A percentile compares a stretch with the other conserved stretches of the same genome.
phyloP scores from a whole-genome alignment of 257 asterid genomes.

The Schizonepeta tenuifolia region DNA sequence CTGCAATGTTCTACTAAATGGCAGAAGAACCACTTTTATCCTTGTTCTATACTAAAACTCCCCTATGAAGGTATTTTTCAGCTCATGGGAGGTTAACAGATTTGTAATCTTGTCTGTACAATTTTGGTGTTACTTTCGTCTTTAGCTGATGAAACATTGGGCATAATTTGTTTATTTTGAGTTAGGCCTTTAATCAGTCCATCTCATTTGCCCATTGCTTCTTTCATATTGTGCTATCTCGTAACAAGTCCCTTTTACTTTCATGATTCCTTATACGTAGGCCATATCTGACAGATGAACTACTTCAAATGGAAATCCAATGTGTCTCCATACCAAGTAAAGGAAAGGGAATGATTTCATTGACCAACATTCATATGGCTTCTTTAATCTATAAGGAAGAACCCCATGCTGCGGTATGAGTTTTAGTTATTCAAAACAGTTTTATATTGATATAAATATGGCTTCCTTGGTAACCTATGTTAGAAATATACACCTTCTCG shows the following conservation, averaged over 20 bases:
- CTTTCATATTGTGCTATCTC: constrained; percentile 25
- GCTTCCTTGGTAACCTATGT: constrained; percentile 6
- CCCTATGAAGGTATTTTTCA: background rate
- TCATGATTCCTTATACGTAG: constrained; percentile 60
- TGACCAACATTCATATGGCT: constrained; percentile 59
- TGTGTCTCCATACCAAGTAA: constrained; percentile 54
- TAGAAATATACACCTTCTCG: background rate
- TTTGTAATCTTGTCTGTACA: background rate
- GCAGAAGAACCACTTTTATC: background rate
- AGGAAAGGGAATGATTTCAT: constrained; percentile 82
- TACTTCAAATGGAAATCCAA: constrained; percentile 49
- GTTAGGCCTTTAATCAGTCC: constrained; percentile 16
- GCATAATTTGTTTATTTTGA: background rate
- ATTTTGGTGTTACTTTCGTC: constrained; percentile 14
- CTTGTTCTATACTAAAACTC: background rate
- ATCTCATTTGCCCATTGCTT: constrained; percentile 17
- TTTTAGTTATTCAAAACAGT: constrained; percentile 7
- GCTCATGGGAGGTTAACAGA: constrained; percentile 13
- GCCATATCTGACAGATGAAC: constrained; percentile 84
- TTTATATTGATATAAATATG: background rate
- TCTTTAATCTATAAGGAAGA: constrained; percentile 85
- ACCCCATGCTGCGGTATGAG: constrained; percentile 87
- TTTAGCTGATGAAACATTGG: constrained; percentile 15
- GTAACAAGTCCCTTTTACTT: constrained; percentile 42
- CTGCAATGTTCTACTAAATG: background rate